A percentile compares a stretch with the other conserved stretches of the same genome.
Conservation (phyloP, 1,284 basidiomycete genomes). For the Omphalotus olearius region DNA sequence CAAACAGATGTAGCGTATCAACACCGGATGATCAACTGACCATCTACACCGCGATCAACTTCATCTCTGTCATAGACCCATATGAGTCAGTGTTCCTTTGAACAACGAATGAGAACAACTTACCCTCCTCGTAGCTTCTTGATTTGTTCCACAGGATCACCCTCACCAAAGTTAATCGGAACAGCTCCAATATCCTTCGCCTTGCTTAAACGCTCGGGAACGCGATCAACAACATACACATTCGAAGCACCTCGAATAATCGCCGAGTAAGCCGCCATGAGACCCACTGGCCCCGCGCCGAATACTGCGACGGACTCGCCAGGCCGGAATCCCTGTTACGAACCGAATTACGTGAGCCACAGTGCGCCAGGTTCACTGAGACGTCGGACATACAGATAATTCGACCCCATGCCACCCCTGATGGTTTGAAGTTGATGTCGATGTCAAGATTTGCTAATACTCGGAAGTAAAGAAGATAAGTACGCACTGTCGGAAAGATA, state of each 20-base stretch:
- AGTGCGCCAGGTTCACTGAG: neutral
- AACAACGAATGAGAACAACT: constrained; percentile 13
- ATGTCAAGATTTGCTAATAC: neutral
- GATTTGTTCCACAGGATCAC: constrained; percentile 42
- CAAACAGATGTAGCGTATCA: neutral
- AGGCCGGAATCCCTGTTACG: constrained; percentile 39
- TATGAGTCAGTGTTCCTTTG: neutral
- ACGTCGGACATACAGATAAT: constrained; percentile 34
- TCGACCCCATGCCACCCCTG: constrained; percentile 52
- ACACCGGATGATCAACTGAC: constrained; percentile 23
- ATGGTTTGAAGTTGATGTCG: neutral
- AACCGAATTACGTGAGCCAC: neutral
- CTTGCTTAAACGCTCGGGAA: constrained; percentile 45
- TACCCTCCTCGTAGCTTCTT: constrained; percentile 37
- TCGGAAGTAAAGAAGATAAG: neutral
- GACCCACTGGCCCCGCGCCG: constrained; percentile 44
- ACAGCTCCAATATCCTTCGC: constrained; percentile 46
- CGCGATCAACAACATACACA: constrained; percentile 51
- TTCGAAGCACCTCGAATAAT: constrained; percentile 44
- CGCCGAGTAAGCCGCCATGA: constrained; percentile 55
- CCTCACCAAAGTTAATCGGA: constrained; percentile 42
- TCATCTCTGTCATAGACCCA: constrained; percentile 29
- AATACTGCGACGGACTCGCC: constrained; percentile 50
- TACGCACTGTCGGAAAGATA: constrained; percentile 46
- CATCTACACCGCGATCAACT: constrained; percentile 52